phyloP scores from a whole-genome alignment of 495 filamentous ascomycete genomes.

The Xylaria grammica region DNA sequence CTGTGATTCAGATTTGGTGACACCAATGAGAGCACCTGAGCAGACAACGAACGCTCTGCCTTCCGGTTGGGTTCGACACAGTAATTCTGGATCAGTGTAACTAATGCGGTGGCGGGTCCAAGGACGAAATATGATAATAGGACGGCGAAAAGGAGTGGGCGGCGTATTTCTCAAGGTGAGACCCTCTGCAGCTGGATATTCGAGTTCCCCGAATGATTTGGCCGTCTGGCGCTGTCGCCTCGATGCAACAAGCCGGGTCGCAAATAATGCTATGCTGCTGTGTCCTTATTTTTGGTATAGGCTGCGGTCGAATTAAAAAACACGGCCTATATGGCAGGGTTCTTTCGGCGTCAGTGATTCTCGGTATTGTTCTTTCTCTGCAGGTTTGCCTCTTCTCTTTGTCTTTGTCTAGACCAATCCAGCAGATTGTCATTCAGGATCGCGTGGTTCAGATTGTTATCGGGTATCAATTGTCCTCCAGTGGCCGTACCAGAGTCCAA shows the following conservation, averaged over 20 bases:
- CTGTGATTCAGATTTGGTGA: conserved; percentile 37
- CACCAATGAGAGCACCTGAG: conserved; percentile 32
- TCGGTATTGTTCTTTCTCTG: conserved; percentile 19
- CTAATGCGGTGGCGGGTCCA: conserved; percentile 28
- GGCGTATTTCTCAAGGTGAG: conserved; percentile 32
- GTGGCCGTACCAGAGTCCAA: conserved; percentile 6
- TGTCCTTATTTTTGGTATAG: conserved; percentile 16
- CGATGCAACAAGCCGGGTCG: conserved; percentile 26
- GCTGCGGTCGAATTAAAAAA: conserved; percentile 16
- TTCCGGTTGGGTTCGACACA: conserved; percentile 36
- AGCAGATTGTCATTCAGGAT: conserved; percentile 15
- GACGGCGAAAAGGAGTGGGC: conserved; percentile 27
- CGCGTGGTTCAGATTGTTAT: background rate
- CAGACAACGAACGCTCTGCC: conserved; percentile 21
- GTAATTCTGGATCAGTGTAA: conserved; percentile 39
- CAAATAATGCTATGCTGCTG: conserved; percentile 12
- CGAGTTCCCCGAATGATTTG: conserved; percentile 25
- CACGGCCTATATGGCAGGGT: background rate
- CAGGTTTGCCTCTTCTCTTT: conserved; percentile 23
- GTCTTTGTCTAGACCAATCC: conserved; percentile 20
- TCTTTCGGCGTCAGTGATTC: conserved; percentile 5
- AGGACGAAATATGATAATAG: conserved; percentile 27
- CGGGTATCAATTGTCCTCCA: conserved; percentile 14
- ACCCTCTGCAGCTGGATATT: conserved; percentile 31
- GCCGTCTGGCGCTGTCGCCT: conserved; percentile 20